Base-by-base conservation (phyloP, 225 moss, liverwort and hornwort species). In the Climacium dendroides region DNA sequence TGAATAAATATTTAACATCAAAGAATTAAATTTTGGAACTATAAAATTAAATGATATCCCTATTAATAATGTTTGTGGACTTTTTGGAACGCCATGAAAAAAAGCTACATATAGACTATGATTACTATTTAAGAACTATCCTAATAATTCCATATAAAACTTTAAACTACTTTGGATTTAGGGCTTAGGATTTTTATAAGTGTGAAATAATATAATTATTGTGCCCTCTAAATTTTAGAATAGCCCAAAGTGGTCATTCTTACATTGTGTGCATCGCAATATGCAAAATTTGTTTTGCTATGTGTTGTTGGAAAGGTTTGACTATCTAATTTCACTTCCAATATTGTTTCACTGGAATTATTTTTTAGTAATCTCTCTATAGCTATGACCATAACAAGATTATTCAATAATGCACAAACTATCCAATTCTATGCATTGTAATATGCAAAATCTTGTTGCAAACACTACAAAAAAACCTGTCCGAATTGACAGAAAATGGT, bases 371-470 rank as follows among this genome's bases (percentile, higher is more conserved):
- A 48, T 19, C 19, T 3, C 4, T 30, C 0, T 73, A 30, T 19
- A 4, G 12, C 19, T 50, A 7, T 74, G 12, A 32, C 19, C 0
- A 32, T 10, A 0, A 17, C 0, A 1, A 3, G 2, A 6, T 3
- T 18, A 18, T 18, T 72, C 5, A 45, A 0, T 20, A 75, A 22
- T 11, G 2, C 0, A 14, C 22, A 22, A 75, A 52, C 8, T 14
- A 75, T 75, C 19, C 5, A 75, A 34, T 52, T 3, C 1, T 34
- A 52, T 52, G 11, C 52, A 4, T 32, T 0, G 0, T 0, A 74
- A 74, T 32, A 74, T 1, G 1, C 8, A 74, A 26, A 45, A 71
- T 16, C 15, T 41, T 41, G 3, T 26, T 26, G 16, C 16, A 28
- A 28, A n/a, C n/a, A n/a, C n/a, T n/a, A n/a, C n/a, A n/a, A n/a